A percentile compares a stretch with the other conserved stretches of the same genome.
phyloP scores from a whole-genome alignment of 208 protist genomes.

The Crithidia sp. region DNA sequence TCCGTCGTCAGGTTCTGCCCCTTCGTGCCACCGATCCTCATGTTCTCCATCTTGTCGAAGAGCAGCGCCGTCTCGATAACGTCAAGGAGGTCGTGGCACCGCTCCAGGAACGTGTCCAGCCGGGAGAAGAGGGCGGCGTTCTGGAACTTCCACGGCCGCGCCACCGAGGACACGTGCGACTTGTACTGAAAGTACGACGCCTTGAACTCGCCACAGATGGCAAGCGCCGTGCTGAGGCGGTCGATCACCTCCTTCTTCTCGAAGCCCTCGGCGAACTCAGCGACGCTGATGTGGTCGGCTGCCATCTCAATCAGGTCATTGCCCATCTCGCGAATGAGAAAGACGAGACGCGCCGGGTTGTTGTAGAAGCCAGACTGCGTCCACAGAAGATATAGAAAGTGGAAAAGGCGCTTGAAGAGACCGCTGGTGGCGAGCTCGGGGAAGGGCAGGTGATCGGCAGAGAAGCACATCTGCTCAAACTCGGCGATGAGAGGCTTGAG shows the following conservation, averaged over 20 bases:
- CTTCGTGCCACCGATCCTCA: constrained; percentile 96
- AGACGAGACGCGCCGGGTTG: constrained; percentile 90
- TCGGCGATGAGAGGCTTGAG: constrained; percentile 87
- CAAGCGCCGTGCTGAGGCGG: constrained; percentile 82
- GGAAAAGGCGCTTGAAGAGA: constrained; percentile 91
- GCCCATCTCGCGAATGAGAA: constrained; percentile 95
- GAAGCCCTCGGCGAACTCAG: constrained; percentile 91
- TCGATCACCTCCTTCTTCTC: constrained; percentile 95
- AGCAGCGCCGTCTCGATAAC: constrained; percentile 93
- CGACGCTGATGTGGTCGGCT: constrained; percentile 86
- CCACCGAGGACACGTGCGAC: constrained; percentile 70
- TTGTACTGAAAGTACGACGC: constrained; percentile 95
- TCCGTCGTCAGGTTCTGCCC: constrained; percentile 89
- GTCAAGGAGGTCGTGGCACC: constrained; percentile 96
- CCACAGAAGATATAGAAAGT: constrained; percentile 95
- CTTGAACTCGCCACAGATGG: constrained; percentile 94
- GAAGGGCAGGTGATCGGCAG: constrained; percentile 70
- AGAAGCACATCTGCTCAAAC: constrained; percentile 84
- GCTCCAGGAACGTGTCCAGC: constrained; percentile 96
- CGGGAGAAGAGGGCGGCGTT: constrained; percentile 95
- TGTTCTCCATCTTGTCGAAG: constrained; percentile 96
- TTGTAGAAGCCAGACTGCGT: constrained; percentile 95
- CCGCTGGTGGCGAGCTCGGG: constrained; percentile 77
- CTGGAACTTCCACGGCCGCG: constrained; percentile 94
- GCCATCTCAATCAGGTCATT: constrained; percentile 96